Conservation (phyloP, 1,139 yeast species). For the Yamadazyma atmosphaerica region DNA sequence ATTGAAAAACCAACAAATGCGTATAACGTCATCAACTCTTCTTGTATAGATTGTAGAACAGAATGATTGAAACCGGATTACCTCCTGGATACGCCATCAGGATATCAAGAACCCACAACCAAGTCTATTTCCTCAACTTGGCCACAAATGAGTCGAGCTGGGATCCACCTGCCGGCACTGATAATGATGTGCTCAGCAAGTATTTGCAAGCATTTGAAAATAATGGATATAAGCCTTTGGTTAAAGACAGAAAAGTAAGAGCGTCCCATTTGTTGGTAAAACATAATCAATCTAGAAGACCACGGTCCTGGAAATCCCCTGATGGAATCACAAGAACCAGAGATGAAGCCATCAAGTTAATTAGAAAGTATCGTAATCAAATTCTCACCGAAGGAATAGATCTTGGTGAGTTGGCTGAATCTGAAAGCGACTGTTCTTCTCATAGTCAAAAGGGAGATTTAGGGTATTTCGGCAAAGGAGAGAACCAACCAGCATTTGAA, state of each 20-base stretch:
- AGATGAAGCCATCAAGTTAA: conserved; percentile 76
- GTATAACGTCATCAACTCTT: neutral
- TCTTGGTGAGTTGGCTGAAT: conserved; percentile 70
- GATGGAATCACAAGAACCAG: conserved; percentile 70
- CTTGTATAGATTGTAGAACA: neutral
- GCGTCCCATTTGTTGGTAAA: conserved; percentile 74
- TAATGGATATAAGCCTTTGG: conserved; percentile 66
- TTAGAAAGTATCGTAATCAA: conserved; percentile 58
- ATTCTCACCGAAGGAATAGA: conserved; percentile 71
- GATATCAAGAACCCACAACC: conserved; percentile 75
- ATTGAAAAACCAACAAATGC: too few species aligned
- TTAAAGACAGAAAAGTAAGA: conserved; percentile 43
- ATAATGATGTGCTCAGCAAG: conserved; percentile 54
- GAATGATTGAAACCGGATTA: conserved; percentile 59
- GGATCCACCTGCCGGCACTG: conserved; percentile 91
- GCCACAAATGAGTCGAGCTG: conserved; percentile 75
- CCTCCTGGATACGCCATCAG: conserved; percentile 85
- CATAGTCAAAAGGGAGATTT: conserved; percentile 89
- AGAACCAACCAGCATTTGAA: conserved; percentile 94
- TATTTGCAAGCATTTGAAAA: conserved; percentile 51
- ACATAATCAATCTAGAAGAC: conserved; percentile 81
- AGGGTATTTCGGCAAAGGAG: conserved; percentile 85
- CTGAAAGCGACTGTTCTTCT: conserved; percentile 88
- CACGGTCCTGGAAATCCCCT: conserved; percentile 86
- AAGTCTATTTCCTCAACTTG: conserved; percentile 79